Evolutionary conservation across 306 rosid genomes (phyloP).

Genomic region (Delonix regia): DNA sequence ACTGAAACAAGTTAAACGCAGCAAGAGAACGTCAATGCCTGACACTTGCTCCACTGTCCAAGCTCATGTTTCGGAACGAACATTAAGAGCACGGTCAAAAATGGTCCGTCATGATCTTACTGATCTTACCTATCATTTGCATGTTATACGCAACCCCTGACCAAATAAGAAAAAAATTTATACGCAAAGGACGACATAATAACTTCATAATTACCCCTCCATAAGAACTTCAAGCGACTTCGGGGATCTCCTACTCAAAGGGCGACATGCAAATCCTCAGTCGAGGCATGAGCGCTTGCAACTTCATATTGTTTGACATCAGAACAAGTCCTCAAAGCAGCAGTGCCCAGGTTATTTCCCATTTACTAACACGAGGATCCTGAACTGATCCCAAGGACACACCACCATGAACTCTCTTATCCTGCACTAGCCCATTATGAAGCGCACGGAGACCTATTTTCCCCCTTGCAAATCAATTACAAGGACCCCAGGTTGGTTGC

Average conservation of each 20-base stretch:
- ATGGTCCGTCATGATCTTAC: background rate
- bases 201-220: constrained; percentile 32
- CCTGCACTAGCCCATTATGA: constrained; percentile 74
- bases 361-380: constrained; percentile 42
- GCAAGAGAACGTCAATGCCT: too few species aligned
- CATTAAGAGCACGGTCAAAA: too few species aligned
- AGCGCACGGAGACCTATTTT: constrained; percentile 74
- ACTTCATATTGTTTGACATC: constrained; percentile 32
- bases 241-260: constrained; percentile 39
- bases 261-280: constrained; percentile 40
- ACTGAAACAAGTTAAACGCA: too few species aligned
- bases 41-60: too few species aligned
- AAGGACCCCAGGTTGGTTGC: constrained; percentile 55
- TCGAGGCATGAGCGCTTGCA: constrained; percentile 21
- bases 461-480: constrained; percentile 74
- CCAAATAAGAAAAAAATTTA: too few species aligned
- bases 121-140: background rate
- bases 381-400: constrained; percentile 56
- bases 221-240: constrained; percentile 26
- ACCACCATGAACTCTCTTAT: constrained; percentile 84
- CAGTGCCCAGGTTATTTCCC: constrained; percentile 21
- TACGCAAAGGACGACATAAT: constrained; percentile 30
- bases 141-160: too few species aligned
- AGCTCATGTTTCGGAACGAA: background rate
- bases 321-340: constrained; percentile 19